Conservation (phyloP, 179 eudicot genomes). For the Kewa caespitosa region DNA sequence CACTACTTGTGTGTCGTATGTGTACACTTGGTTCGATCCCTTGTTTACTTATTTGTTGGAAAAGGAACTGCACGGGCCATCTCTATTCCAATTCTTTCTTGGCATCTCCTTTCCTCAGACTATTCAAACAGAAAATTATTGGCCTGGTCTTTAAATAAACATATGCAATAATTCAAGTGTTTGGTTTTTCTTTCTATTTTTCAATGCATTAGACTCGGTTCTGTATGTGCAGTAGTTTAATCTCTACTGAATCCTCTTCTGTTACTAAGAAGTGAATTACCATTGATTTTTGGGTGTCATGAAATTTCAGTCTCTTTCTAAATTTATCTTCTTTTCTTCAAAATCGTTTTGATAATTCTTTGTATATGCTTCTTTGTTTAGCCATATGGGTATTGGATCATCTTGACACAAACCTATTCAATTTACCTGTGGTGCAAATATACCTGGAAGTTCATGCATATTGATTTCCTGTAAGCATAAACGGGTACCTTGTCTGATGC, state of each 20-base stretch:
- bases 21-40: background rate
- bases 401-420: background rate
- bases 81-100: background rate
- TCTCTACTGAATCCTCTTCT: background rate
- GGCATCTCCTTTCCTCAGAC: background rate
- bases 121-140: background rate
- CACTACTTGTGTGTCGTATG: background rate
- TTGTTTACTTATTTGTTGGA: background rate
- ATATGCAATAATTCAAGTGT: background rate
- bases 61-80: background rate
- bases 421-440: background rate
- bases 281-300: background rate
- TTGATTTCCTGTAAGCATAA: too few relatives aligned
- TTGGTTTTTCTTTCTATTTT: background rate
- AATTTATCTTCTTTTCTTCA: background rate
- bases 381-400: background rate
- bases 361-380: background rate
- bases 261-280: background rate
- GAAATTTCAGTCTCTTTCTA: background rate
- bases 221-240: background rate
- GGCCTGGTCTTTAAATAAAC: background rate
- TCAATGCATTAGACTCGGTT: background rate
- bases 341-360: background rate
- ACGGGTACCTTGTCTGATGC: too few relatives aligned
- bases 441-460: background rate